Conservation (phyloP, 2,329 filamentous ascomycete species). For the Chaetoscypha palmicola region DNA sequence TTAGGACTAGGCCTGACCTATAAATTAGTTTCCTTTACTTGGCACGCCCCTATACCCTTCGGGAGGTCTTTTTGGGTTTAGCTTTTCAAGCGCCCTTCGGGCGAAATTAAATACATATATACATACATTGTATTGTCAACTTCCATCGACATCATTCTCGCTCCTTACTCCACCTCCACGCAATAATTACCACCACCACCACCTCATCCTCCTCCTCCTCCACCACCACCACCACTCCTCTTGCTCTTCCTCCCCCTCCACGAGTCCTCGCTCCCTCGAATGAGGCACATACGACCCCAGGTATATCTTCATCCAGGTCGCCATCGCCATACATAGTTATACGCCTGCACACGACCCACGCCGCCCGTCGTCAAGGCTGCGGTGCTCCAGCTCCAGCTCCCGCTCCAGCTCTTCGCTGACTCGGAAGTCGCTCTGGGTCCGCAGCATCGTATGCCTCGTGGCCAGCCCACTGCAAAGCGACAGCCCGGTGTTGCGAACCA, state of each 20-base stretch:
- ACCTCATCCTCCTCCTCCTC: neutral
- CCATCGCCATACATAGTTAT: conserved; percentile 5
- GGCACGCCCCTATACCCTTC: too few species aligned
- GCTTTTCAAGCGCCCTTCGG: too few species aligned
- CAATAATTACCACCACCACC: neutral
- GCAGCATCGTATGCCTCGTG: conserved; percentile 32
- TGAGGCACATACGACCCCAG: conserved; percentile 5
- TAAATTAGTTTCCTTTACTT: too few species aligned
- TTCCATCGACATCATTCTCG: too few species aligned
- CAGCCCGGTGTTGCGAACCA: conserved; percentile 45
- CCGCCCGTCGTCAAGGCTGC: conserved; percentile 15
- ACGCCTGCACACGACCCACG: neutral
- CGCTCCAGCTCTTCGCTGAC: conserved; percentile 26
- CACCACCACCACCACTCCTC: neutral
- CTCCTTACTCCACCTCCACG: too few species aligned
- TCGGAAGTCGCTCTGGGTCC: conserved; percentile 32
- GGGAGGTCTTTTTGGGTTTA: too few species aligned
- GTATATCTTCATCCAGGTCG: conserved; percentile 2
- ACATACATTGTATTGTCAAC: too few species aligned
- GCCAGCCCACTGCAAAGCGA: conserved; percentile 29
- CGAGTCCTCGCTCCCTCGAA: conserved; percentile 6
- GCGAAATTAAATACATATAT: too few species aligned
- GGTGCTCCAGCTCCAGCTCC: conserved; percentile 15
- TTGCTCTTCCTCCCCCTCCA: neutral
- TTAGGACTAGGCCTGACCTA: too few species aligned